phyloP scores from a whole-genome alignment of 2,329 filamentous ascomycete species.

The Nothopassalora personata region DNA sequence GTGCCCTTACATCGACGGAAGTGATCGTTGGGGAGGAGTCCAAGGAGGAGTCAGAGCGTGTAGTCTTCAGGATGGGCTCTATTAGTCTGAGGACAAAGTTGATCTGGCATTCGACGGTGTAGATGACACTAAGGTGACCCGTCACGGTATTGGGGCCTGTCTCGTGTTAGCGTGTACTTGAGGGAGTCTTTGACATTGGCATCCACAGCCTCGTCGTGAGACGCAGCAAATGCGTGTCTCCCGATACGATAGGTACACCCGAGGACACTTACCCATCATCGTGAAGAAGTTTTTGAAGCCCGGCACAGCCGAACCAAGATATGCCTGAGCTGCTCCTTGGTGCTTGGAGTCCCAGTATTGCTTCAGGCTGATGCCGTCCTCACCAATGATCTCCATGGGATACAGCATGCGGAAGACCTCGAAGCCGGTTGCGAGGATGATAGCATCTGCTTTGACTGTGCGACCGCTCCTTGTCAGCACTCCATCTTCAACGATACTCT shows the following conservation, averaged over 20 bases:
- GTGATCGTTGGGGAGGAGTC: conserved; percentile 24
- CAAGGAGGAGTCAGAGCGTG: conserved; percentile 28
- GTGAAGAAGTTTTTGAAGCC: conserved; percentile 47
- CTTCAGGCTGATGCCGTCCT: conserved; percentile 37
- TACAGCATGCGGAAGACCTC: conserved; percentile 44
- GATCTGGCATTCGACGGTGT: conserved; percentile 49
- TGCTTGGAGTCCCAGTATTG: conserved; percentile 38
- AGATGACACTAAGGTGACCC: conserved; percentile 48
- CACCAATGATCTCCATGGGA: conserved; percentile 44
- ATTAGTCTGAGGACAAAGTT: conserved; percentile 44
- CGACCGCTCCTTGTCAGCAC: conserved; percentile 38
- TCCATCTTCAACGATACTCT: conserved; percentile 35
- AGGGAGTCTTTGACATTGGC: too few species aligned
- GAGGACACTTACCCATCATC: conserved; percentile 7
- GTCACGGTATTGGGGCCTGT: conserved; percentile 45
- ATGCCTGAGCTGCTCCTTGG: conserved; percentile 37
- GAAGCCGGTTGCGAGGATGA: conserved; percentile 49
- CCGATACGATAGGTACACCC: not conserved
- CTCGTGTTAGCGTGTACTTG: conserved; percentile 13
- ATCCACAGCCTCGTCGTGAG: too few species aligned
- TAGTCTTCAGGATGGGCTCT: conserved; percentile 36
- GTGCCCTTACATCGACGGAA: conserved; percentile 35
- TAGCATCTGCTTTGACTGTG: conserved; percentile 40
- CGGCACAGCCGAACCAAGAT: conserved; percentile 47
- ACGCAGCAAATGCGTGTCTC: not conserved